Evolutionary conservation across 345 rosid species (phyloP).

Genomic region (Populus davidiana): DNA sequence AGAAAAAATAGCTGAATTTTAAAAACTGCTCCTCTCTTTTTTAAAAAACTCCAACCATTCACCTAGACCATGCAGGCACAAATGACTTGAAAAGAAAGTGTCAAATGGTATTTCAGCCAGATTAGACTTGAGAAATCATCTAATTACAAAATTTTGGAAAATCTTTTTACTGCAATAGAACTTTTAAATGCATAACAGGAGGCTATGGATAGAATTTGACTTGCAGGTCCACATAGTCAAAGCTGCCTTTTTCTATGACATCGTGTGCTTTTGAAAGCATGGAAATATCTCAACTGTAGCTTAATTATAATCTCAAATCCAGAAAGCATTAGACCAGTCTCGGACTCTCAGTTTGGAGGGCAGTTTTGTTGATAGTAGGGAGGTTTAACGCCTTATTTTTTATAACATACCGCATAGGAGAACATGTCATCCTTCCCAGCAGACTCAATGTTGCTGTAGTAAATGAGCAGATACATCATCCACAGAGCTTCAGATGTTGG

Average conservation of each 20-base stretch:
- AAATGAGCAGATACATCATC: slow-evolving; percentile 72
- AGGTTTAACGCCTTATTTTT: neutral
- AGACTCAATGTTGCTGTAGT: slow-evolving; percentile 40
- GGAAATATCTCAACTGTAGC: neutral
- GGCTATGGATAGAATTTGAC: neutral
- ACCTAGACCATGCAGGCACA: neutral
- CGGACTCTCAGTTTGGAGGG: neutral
- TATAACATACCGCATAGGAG: slow-evolving; percentile 56
- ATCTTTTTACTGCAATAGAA: neutral
- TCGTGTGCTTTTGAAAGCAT: neutral
- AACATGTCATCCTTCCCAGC: slow-evolving; percentile 64
- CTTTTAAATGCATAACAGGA: neutral
- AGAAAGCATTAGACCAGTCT: neutral
- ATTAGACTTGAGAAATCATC: neutral
- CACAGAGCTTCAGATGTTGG: slow-evolving; percentile 75
- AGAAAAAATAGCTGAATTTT: neutral
- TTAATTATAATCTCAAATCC: neutral
- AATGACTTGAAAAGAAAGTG: neutral
- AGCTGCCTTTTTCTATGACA: neutral
- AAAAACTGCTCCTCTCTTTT: neutral
- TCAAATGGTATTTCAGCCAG: neutral
- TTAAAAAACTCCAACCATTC: neutral
- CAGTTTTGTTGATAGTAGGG: neutral
- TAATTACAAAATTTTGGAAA: neutral
- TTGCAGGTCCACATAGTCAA: neutral